phyloP scores from a whole-genome alignment of 768 basidiomycete species.

The Panellus pusillus region DNA sequence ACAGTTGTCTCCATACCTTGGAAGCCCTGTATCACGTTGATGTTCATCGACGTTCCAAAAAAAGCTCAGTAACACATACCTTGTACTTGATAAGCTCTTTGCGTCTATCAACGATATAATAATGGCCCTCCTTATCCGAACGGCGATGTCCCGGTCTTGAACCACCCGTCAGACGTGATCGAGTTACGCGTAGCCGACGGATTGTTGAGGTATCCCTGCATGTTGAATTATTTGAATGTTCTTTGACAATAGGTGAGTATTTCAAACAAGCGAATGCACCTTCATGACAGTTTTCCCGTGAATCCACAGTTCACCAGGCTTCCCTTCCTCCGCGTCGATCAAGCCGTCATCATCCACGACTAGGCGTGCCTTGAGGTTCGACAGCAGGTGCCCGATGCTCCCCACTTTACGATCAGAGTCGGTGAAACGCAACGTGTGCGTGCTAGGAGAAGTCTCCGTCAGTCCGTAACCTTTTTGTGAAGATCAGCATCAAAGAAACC shows the following conservation, averaged over 20 bases:
- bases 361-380: conserved; percentile 63
- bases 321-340: conserved; percentile 37
- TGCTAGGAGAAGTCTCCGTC: conserved; percentile 63
- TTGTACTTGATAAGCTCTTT: conserved; percentile 66
- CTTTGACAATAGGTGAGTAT: too few species aligned
- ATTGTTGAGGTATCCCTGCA: conserved; percentile 63
- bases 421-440: conserved; percentile 42
- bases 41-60: neutral
- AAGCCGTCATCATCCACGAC: conserved; percentile 47
- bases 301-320: conserved; percentile 68
- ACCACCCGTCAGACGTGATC: conserved; percentile 64
- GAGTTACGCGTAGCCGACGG: conserved; percentile 51
- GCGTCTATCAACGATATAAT: conserved; percentile 43
- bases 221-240: neutral
- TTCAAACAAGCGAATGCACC: conserved; percentile 26
- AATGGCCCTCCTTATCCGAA: conserved; percentile 56
- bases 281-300: conserved; percentile 69
- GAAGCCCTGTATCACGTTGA: conserved; percentile 3
- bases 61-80: conserved; percentile 22
- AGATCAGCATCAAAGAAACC: neutral
- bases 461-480: conserved; percentile 49
- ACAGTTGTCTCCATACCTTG: conserved; percentile 4
- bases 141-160: conserved; percentile 72
- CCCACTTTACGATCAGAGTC: conserved; percentile 44
- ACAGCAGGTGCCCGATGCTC: conserved; percentile 55